Conservation (phyloP, 2,329 filamentous ascomycete genomes). For the Chrysosporium queenslandicum region DNA sequence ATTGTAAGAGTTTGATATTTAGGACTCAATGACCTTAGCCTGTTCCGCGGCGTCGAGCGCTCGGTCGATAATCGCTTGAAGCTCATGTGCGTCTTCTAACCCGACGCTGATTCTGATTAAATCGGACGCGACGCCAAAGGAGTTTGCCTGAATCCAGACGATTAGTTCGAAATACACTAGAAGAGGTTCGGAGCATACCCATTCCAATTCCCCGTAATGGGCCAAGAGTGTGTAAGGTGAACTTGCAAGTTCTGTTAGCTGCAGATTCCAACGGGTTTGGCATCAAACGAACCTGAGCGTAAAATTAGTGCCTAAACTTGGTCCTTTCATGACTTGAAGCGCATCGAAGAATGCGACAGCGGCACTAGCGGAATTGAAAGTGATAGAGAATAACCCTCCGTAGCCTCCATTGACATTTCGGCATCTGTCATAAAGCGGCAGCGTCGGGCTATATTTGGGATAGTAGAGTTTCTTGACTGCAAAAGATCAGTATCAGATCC, state of each 20-base stretch:
- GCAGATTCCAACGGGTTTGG: background rate
- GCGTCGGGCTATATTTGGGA: slow-evolving; percentile 65
- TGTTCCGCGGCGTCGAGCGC: slow-evolving; percentile 54
- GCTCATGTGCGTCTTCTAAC: slow-evolving; percentile 62
- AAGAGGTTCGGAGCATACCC: slow-evolving; percentile 44
- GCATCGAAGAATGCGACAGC: slow-evolving; percentile 76
- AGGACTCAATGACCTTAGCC: background rate
- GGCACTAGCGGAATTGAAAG: slow-evolving; percentile 59
- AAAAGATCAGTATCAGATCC: too few species aligned
- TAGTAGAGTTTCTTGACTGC: slow-evolving; percentile 74
- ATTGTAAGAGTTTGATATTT: too few species aligned
- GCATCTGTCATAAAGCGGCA: slow-evolving; percentile 66
- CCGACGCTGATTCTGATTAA: slow-evolving; percentile 83
- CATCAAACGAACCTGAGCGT: slow-evolving; percentile 52
- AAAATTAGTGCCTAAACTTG: slow-evolving; percentile 93
- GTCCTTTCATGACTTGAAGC: slow-evolving; percentile 81
- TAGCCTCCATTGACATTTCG: slow-evolving; percentile 68
- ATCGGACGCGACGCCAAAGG: slow-evolving; percentile 68
- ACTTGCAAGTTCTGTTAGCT: slow-evolving; percentile 27
- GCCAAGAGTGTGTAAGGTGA: slow-evolving; percentile 87
- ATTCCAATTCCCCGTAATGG: slow-evolving; percentile 85
- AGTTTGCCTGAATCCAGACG: slow-evolving; percentile 45
- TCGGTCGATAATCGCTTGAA: slow-evolving; percentile 53
- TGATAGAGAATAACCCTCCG: slow-evolving; percentile 77
- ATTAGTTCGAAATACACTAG: background rate